Base-by-base conservation (phyloP, 495 filamentous ascomycete species). In the Penicillium arizonense region DNA sequence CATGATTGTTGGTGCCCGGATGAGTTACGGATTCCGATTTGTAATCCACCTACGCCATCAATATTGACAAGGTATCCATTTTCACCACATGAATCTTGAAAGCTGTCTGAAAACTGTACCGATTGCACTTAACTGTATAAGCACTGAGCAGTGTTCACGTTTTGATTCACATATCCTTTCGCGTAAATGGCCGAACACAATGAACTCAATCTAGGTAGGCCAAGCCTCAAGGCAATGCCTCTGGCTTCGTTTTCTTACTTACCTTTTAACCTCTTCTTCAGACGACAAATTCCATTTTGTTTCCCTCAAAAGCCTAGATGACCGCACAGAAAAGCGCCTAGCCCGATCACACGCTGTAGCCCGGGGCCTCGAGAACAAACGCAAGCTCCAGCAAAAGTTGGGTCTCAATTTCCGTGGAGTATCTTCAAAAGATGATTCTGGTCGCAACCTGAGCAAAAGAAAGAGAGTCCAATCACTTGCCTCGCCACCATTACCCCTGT, bases 291-390 rank as follows among this genome's bases (percentile, higher is more conserved):
- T 68, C 39, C 60, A 64, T 48, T 71, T 71, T 42, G 60, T 73
- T 21, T 56, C 62, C 5, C 55, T 62, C 32, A 56, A 62, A 44
- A 50, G n/a, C 41, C 55, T 62, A 47, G 55, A 64, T 47, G 57
- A 64, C 5, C 48, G 26, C 33, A 47, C 11, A 36, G 45, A 45
- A 45, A 59, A 53, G 34, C 64, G 66, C 30, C 47, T 54, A 35
- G 68, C 64, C 6, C 64, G 65, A 35, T 73, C 70, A 4, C 68
- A 73, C 59, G 70, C 66, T 44, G 58, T 73, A 36, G 54, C 42
- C 42, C 60, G 49, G 12, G 70, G 55, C 7, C 51, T 73, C 7
- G 59, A 57, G 39, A 71, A 62, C n/a, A 70, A 70, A 55, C 62
- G 70, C 54, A 63, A 53, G 47, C 53, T 50, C 30, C 57, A 65